These are phyloP conservation scores for Solanum virginianum DNA, from an alignment of 257 asterid genomes.

Conservation along the genomic window DNA sequence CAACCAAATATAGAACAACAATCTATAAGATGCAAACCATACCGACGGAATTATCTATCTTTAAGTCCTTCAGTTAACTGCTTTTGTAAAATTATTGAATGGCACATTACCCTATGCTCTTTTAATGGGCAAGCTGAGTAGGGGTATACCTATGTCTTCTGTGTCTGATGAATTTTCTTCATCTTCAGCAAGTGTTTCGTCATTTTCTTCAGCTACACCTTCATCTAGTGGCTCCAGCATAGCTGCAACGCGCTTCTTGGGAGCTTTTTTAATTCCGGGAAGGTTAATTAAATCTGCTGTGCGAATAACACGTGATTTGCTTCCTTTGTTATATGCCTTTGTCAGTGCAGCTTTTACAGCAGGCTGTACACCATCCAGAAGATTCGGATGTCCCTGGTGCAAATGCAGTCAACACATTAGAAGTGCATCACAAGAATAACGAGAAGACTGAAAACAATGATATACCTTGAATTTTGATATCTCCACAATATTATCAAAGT, in stretches of 20 bases:
- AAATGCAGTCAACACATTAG: not conserved
- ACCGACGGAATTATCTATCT: not conserved
- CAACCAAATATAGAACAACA: not conserved
- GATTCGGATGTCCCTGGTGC: constrained; percentile 68
- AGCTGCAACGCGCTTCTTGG: constrained; percentile 85
- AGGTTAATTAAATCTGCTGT: constrained; percentile 78
- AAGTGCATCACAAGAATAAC: not conserved
- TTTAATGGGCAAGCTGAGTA: not conserved
- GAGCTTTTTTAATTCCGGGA: constrained; percentile 84
- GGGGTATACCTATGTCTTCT: constrained; percentile 58
- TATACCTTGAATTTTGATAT: constrained; percentile 76
- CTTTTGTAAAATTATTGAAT: not conserved
- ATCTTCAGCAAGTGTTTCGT: constrained; percentile 32
- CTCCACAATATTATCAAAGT: constrained; percentile 74
- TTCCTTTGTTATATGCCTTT: constrained; percentile 84
- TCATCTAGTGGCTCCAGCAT: constrained; percentile 87
- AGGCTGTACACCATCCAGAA: constrained; percentile 79
- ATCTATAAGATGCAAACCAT: not conserved
- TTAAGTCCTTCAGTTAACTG: not conserved
- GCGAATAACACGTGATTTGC: constrained; percentile 68
- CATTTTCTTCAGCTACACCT: constrained; percentile 29
- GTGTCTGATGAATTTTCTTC: constrained; percentile 60
- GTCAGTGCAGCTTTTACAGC: constrained; percentile 87
- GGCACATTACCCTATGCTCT: not conserved
- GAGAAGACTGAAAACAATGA: not conserved